Percentiles rank a stretch among this genome's conserved stretches.
phyloP scores from a whole-genome alignment of 345 rosid species.

The Laguncularia racemosa region DNA sequence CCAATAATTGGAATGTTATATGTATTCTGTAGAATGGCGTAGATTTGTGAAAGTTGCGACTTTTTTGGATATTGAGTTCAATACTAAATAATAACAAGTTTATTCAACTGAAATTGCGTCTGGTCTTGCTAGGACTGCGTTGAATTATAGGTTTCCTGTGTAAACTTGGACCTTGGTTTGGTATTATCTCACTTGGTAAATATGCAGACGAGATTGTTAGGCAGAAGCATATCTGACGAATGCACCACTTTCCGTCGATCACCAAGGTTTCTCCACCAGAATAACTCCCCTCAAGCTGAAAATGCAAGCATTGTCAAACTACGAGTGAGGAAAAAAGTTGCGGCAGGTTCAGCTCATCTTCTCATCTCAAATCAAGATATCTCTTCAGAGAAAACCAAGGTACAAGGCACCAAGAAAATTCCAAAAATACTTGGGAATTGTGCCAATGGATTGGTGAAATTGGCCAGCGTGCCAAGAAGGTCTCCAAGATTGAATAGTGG shows the following conservation, averaged over 20 bases:
- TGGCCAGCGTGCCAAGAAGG: neutral
- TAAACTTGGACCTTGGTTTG: too few species aligned
- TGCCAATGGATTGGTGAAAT: neutral
- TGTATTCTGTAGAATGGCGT: too few species aligned
- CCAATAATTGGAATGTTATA: too few species aligned
- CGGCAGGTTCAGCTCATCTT: neutral
- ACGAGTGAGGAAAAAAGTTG: neutral
- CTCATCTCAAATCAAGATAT: neutral
- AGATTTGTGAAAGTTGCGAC: too few species aligned
- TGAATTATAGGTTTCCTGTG: too few species aligned
- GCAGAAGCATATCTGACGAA: too few species aligned
- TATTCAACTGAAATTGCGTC: too few species aligned
- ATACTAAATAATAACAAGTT: too few species aligned
- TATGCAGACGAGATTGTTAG: too few species aligned
- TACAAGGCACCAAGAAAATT: neutral
- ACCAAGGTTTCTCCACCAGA: neutral
- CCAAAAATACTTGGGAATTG: neutral
- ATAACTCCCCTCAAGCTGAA: neutral
- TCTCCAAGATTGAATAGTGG: constrained; percentile 17
- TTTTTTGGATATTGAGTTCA: too few species aligned
- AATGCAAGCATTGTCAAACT: neutral
- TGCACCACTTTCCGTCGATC: neutral
- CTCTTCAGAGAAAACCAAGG: neutral
- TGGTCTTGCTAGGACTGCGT: too few species aligned
- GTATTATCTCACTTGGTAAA: too few species aligned